Evolutionary conservation across 2,329 filamentous ascomycete species (phyloP), one percentile per base, ranked within the genome.

Genomic region (Claviceps fusiformis): DNA sequence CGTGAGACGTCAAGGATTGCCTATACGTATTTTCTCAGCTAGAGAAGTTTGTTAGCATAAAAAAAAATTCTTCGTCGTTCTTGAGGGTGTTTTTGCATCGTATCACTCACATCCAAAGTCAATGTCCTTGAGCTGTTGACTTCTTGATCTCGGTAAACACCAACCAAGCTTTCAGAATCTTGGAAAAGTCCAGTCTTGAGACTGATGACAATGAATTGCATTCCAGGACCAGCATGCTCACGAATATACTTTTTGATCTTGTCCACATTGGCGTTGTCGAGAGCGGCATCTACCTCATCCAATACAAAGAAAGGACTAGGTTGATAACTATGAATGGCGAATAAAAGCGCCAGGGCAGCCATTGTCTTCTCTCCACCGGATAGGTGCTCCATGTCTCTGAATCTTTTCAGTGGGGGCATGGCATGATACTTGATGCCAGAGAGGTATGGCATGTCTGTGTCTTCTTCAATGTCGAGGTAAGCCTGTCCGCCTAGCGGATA

Each of bases 311-410:
- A 98, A 0, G 95, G 93, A 57, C 83, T 89, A 0, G 93, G 92
- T 67, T 96, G 91, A 74, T 92, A 98, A 57, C 86, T 91, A 74
- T 98, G 93, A 55, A 98, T 91, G 27, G 93, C 93, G 68, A 98
- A 98, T 5, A 98, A 79, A 45, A 98, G 78, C n/a, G 93, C 93
- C 44, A 98, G 76, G 15, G 93, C 93, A 1, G 93, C 93, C 85
- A 98, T 98, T 0, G 93, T 98, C 77, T 98, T 98, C 73, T 98
- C 93, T 55, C 93, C 93, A 64, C 93, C 93, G 1, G 89, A 95
- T 10, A 98, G 76, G 68, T 96, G 93, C 70, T 98, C 93, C 93
- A 98, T 98, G 69, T 98, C 95, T 63, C 93, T 82, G 80, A 98
- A 98, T 49, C 93, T 89, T 74, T 98, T 98, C 59, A 96, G 82